These are phyloP conservation scores for Rhodomyrtus psidioides DNA, from an alignment of 441 rosid genomes.

Conservation along the genomic window DNA sequence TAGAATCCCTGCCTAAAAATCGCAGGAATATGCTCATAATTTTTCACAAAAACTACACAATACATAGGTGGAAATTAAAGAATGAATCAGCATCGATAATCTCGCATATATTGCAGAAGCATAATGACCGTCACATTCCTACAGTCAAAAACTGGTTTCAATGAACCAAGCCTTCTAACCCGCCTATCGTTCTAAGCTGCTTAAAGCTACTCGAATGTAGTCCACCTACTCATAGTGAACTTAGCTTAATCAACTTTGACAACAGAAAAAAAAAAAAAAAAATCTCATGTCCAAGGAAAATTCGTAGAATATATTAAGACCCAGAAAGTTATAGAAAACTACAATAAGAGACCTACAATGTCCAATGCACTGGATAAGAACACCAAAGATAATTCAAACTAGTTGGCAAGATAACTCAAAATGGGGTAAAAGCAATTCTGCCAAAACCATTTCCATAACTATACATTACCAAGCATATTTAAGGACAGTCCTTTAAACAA, in stretches of 20 bases:
- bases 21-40: background rate
- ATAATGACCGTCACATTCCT: background rate
- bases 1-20: constrained; percentile 71
- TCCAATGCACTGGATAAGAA: background rate
- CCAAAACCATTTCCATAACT: background rate
- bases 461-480: background rate
- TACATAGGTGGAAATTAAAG: background rate
- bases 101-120: background rate
- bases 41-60: background rate
- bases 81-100: background rate
- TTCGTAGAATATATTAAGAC: background rate
- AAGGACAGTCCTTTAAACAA: background rate
- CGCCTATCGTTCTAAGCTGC: background rate
- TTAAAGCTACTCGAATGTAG: background rate
- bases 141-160: background rate
- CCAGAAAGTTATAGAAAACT: background rate
- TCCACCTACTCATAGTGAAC: background rate
- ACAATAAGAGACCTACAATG: background rate
- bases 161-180: background rate
- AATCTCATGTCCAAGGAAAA: background rate
- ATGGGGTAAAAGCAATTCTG: background rate
- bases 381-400: background rate
- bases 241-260: background rate
- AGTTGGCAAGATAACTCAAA: background rate
- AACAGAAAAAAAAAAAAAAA: background rate